Evolutionary conservation across 768 basidiomycete species (phyloP).

Genomic region (Psilocybe azurescens): DNA sequence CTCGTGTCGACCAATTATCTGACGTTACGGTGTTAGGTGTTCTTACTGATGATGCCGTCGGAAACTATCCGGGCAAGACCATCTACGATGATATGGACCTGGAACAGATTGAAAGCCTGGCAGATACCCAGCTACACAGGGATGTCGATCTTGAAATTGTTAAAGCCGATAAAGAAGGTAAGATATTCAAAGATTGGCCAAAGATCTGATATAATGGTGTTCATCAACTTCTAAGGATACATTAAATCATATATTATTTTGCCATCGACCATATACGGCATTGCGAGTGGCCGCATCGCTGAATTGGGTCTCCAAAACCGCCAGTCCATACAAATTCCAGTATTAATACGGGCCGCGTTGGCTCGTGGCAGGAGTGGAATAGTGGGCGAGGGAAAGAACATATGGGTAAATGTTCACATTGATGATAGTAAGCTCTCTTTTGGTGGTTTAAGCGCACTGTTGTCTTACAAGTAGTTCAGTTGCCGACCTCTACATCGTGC

Average conservation of each 20-base stretch:
- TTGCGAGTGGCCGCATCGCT: slow-evolving; percentile 51
- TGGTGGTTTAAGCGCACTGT: neutral
- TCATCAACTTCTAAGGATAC: slow-evolving; percentile 43
- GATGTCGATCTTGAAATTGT: slow-evolving; percentile 52
- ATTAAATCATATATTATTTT: slow-evolving; percentile 55
- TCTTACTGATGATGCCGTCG: slow-evolving; percentile 46
- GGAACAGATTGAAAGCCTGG: slow-evolving; percentile 49
- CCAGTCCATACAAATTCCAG: slow-evolving; percentile 58
- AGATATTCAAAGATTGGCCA: neutral
- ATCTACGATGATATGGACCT: slow-evolving; percentile 57
- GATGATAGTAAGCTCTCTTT: slow-evolving; percentile 47
- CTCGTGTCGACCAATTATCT: neutral
- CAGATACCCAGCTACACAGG: slow-evolving; percentile 52
- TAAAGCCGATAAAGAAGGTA: slow-evolving; percentile 42
- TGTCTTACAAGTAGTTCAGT: slow-evolving; percentile 30
- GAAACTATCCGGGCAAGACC: slow-evolving; percentile 37
- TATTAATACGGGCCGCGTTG: slow-evolving; percentile 48
- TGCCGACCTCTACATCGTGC: slow-evolving; percentile 45
- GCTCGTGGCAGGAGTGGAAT: slow-evolving; percentile 55
- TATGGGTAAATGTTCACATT: slow-evolving; percentile 64
- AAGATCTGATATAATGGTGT: neutral
- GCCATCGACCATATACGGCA: slow-evolving; percentile 65
- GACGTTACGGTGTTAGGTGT: slow-evolving; percentile 9
- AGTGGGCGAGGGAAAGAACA: slow-evolving; percentile 60
- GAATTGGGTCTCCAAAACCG: slow-evolving; percentile 57